Evolutionary conservation across 1,284 basidiomycete species (phyloP).

Genomic region (Coniferiporia weirii): DNA sequence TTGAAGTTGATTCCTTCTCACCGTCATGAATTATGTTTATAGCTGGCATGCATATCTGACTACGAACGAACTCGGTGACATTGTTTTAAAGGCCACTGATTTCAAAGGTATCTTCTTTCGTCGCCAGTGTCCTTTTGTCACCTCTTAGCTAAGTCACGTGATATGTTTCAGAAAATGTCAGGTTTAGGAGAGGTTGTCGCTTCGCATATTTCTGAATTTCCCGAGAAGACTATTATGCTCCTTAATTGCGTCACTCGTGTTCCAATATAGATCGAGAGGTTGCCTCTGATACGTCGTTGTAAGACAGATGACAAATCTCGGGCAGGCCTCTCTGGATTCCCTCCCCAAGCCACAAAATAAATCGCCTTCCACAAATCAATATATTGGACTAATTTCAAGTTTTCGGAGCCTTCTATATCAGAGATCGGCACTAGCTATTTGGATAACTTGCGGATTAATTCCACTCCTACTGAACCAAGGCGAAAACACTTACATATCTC

Average conservation of each 20-base stretch:
- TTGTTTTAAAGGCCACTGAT: not conserved
- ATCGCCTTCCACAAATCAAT: too few relatives aligned
- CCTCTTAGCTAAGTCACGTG: not conserved
- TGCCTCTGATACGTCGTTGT: too few relatives aligned
- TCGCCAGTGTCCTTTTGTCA: not conserved
- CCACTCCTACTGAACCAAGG: too few relatives aligned
- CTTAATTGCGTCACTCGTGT: not conserved
- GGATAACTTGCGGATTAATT: too few relatives aligned
- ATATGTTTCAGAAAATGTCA: not conserved
- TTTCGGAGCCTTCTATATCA: too few relatives aligned
- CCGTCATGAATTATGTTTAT: not conserved
- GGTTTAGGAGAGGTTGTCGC: not conserved
- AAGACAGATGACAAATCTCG: too few relatives aligned
- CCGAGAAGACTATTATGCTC: not conserved
- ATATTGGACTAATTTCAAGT: too few relatives aligned
- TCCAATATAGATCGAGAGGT: too few relatives aligned
- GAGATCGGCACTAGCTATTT: too few relatives aligned
- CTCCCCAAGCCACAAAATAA: too few relatives aligned
- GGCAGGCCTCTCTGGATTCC: too few relatives aligned
- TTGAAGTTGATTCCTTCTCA: not conserved
- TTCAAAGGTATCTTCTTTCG: not conserved
- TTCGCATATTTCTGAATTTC: not conserved
- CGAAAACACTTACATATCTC: too few relatives aligned
- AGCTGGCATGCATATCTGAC: slow-evolving; percentile 10
- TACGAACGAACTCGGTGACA: slow-evolving; percentile 2